These are phyloP conservation scores for Mycena olivaceomarginata DNA, from an alignment of 768 basidiomycete genomes.

Conservation along the genomic window DNA sequence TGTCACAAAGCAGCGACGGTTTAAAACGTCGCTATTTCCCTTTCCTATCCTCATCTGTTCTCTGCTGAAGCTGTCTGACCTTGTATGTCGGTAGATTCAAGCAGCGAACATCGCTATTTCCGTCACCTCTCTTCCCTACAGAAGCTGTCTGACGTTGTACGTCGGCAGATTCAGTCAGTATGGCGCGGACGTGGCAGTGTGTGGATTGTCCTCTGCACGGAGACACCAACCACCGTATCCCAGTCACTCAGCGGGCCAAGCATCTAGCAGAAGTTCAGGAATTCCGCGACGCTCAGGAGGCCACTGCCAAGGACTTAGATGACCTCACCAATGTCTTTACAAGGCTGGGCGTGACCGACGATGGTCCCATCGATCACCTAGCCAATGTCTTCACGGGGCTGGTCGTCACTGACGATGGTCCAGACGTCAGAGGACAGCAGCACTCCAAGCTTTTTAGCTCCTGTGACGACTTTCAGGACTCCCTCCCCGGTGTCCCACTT, in stretches of 20 bases:
- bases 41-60: conserved; percentile 2
- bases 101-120: background rate
- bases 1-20: conserved; percentile 18
- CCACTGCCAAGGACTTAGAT: background rate
- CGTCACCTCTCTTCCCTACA: no score
- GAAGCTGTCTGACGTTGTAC: conserved; percentile 17
- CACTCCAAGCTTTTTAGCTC: conserved; percentile 41
- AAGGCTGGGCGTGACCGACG: conserved; percentile 24
- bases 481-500: background rate
- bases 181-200: conserved; percentile 7
- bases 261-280: conserved; percentile 20
- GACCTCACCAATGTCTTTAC: conserved; percentile 22
- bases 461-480: background rate
- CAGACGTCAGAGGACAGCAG: conserved; percentile 34
- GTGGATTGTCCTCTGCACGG: conserved; percentile 1
- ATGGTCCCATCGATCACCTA: background rate
- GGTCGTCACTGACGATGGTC: background rate
- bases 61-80: conserved; percentile 11
- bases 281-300: conserved; percentile 13
- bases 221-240: conserved; percentile 12
- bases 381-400: no score
- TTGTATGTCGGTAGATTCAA: conserved; percentile 9
- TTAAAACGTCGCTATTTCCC: conserved; percentile 20
- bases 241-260: conserved; percentile 1
- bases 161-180: conserved; percentile 16